Base-by-base conservation (phyloP, 225 moss, liverwort and hornwort species). In the Rhytidiadelphus loreus region DNA sequence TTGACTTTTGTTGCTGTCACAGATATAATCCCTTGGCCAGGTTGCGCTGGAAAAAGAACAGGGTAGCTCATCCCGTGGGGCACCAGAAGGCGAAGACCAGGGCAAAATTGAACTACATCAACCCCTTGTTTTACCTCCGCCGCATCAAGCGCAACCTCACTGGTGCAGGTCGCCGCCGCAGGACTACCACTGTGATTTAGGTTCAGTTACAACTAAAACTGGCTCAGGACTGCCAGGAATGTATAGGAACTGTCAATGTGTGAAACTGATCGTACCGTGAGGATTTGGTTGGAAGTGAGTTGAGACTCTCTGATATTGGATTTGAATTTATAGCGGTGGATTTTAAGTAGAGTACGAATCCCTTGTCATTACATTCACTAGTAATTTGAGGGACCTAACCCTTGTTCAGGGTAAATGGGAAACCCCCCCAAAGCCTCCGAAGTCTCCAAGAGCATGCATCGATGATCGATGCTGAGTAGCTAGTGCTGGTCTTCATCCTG, bases 21-120 rank as follows among this genome's bases (percentile, higher is more conserved):
- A 93, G 93, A 43, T 92, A 92, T 10, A 94, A 94, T 41, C 94
- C 94, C 15, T 86, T 91, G 88, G 82, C 58, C 57, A 91, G 94
- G 84, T 50, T 92, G 82, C 92, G 91, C 59, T 90, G 90, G 94
- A 90, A 93, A 80, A 91, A 91, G 84, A 92, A 94, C 86, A 81
- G 15, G 32, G 66, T 94, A 13, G 52, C 87, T 11, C 93, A 93
- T 75, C 93, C 93, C 35, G 88, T 90, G 8, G 90, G 86, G 17
- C 65, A 93, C 64, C 46, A 90, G 84, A 94, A 91, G 89, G 90
- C 90, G 9, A 94, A 88, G 89, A 90, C 89, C 50, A 91, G 94
- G 88, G 90, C 90, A 48, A 94, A 70, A 65, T 48, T 92, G 13
- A 94, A 92, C 81, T 91, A 90, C 81, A 90, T 94, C 35, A 92